Evolutionary conservation across 2,329 filamentous ascomycete genomes (phyloP), one percentile per base, ranked within the genome.

Genomic region (Samsoniella hepiali): DNA sequence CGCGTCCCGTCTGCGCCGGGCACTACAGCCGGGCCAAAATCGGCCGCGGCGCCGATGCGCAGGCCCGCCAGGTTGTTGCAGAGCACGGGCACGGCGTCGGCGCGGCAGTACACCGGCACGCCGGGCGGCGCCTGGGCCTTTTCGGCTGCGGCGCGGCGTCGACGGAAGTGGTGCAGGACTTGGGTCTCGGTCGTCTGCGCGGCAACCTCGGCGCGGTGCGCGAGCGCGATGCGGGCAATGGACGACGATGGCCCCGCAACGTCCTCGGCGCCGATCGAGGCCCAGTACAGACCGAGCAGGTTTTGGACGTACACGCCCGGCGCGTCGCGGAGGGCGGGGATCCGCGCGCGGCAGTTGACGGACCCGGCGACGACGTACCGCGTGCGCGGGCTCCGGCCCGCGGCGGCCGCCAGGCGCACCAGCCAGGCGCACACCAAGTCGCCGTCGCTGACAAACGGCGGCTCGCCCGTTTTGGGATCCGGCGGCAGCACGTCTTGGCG

Each of bases 391-490:
- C 53, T 17, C 38, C 67, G 47, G 40, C 57, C 47, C 17, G 54
- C 34, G 11, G 58, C 40, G 27, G 62, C 62, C 38, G 69, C 58
- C 10, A 65, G 42, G 4, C 64, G 64, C 34, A 73, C 68, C 65
- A 72, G 69, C 76, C 78, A 82, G 0, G 77, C 76, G 2, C 71
- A 69, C 9, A 82, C 67, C 9, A 81, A 69, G 58, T 82, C 79
- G 29, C 76, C 73, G 34, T 80, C 77, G 63, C 77, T 81, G 40
- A 81, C 56, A 63, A 80, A 81, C 3, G 75, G 68, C 10, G 60
- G 62, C 17, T 54, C 53, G 58, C 65, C 64, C 45, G 44, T 64
- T 38, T 65, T 62, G 17, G 74, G 62, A n/a, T 77, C 75, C 5
- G 67, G 65, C 1, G 59, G 42, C 7, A 40, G 31, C 13, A 32